A percentile compares a stretch with the other conserved stretches of the same genome.
Conservation (phyloP, 371 early-diverging fungal species). For the Mucor racemosus region DNA sequence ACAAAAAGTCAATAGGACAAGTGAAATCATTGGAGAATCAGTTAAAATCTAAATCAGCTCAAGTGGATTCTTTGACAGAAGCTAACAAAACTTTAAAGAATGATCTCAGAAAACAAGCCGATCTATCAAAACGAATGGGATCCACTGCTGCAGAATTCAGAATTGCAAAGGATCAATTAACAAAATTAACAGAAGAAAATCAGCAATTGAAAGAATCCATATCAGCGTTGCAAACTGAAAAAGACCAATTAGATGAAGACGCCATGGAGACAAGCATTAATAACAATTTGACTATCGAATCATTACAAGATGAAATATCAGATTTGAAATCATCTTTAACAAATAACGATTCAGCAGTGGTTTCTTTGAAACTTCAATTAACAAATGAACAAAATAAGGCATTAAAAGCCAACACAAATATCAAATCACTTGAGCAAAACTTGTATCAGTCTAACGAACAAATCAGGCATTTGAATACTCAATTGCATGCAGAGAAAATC, state of each 20-base stretch:
- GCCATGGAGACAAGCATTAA: slow-evolving; percentile 1
- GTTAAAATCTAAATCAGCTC: background rate
- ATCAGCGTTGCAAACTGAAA: background rate
- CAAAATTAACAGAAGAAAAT: background rate
- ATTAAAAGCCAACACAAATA: background rate
- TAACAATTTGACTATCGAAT: background rate
- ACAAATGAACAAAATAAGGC: background rate
- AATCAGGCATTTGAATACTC: background rate
- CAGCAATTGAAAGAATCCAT: background rate
- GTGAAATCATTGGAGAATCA: background rate
- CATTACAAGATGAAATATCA: background rate
- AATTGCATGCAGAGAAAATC: background rate
- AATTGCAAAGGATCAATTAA: background rate
- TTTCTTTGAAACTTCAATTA: background rate
- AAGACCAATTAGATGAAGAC: background rate
- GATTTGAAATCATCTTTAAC: background rate
- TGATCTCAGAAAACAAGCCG: background rate
- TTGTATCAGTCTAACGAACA: background rate
- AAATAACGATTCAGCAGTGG: background rate
- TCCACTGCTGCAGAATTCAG: slow-evolving; percentile 4
- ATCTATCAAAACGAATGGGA: background rate
- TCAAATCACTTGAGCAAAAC: background rate
- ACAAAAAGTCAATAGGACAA: background rate
- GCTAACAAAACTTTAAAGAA: background rate
- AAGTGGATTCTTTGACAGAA: background rate